Conservation (phyloP, 106 monocot genomes). For the Dendrobium nobile region DNA sequence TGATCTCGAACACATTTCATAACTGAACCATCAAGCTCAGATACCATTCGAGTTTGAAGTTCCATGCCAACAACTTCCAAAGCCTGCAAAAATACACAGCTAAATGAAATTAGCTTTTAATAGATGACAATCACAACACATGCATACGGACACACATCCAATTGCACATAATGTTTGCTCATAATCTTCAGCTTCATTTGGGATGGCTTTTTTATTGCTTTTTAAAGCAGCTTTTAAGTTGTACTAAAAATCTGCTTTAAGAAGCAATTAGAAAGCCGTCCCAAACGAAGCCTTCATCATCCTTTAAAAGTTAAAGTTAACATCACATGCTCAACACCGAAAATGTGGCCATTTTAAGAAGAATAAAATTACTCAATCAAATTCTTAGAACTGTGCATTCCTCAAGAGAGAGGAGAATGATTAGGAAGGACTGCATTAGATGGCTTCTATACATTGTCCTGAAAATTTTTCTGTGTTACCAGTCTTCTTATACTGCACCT, state of each 20-base stretch:
- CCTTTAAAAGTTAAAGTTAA: not conserved
- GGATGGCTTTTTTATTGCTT: no score
- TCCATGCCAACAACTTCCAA: slow-evolving; percentile 46
- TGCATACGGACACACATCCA: not conserved
- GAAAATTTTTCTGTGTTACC: not conserved
- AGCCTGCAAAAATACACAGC: slow-evolving; percentile 6
- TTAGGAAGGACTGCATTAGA: not conserved
- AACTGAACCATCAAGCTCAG: slow-evolving; percentile 53
- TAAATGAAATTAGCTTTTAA: not conserved
- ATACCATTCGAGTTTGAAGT: slow-evolving; percentile 33
- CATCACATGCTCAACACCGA: not conserved
- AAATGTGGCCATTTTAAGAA: not conserved
- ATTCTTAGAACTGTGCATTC: not conserved
- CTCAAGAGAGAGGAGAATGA: not conserved
- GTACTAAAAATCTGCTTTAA: no score
- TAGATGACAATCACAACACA: not conserved
- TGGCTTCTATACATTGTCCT: not conserved
- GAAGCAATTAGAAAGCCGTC: no score
- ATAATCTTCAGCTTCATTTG: not conserved
- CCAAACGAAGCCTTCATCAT: no score
- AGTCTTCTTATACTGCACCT: not conserved
- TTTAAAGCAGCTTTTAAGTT: no score
- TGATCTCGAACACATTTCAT: slow-evolving; percentile 65
- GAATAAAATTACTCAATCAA: not conserved
- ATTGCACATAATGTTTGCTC: not conserved